These are phyloP conservation scores for Pichia sp. DNA, from an alignment of 1,139 yeast genomes.

Conservation along the genomic window DNA sequence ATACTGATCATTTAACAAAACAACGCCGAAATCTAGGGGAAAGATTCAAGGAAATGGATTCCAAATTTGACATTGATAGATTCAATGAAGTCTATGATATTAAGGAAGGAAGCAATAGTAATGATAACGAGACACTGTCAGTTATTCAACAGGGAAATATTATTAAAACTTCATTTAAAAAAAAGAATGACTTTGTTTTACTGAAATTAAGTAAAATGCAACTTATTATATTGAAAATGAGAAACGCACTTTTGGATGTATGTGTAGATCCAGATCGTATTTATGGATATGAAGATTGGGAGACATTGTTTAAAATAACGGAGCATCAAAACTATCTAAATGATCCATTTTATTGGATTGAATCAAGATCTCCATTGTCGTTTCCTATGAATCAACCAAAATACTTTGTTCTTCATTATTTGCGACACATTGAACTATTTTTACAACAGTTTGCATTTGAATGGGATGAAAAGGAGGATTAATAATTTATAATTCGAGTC, in stretches of 20 bases:
- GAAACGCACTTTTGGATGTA: constrained; percentile 18
- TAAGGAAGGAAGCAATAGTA: too few species aligned
- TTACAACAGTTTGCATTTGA: constrained; percentile 25
- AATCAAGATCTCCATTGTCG: constrained; percentile 55
- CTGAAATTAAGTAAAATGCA: constrained; percentile 21
- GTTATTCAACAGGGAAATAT: constrained; percentile 20
- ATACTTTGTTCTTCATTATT: constrained; percentile 46
- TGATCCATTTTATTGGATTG: constrained; percentile 29
- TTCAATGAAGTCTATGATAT: constrained; percentile 11
- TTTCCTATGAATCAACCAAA: constrained; percentile 64
- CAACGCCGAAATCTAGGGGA: constrained; percentile 7
- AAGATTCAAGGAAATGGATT: constrained; percentile 15
- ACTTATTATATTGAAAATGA: constrained; percentile 20
- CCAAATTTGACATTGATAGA: constrained; percentile 14
- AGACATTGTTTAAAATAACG: constrained; percentile 29
- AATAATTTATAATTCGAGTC: background rate
- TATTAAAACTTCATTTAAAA: constrained; percentile 25
- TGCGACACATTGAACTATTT: constrained; percentile 32
- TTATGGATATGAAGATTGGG: constrained; percentile 44
- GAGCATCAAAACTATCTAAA: constrained; percentile 23
- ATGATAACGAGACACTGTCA: background rate
- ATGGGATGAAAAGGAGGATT: constrained; percentile 15
- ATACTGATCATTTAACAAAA: constrained; percentile 1
- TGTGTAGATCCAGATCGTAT: constrained; percentile 31
- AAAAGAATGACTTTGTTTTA: constrained; percentile 24